Evolutionary conservation across 345 rosid species (phyloP).

Genomic region (Hibiscus mutabilis): DNA sequence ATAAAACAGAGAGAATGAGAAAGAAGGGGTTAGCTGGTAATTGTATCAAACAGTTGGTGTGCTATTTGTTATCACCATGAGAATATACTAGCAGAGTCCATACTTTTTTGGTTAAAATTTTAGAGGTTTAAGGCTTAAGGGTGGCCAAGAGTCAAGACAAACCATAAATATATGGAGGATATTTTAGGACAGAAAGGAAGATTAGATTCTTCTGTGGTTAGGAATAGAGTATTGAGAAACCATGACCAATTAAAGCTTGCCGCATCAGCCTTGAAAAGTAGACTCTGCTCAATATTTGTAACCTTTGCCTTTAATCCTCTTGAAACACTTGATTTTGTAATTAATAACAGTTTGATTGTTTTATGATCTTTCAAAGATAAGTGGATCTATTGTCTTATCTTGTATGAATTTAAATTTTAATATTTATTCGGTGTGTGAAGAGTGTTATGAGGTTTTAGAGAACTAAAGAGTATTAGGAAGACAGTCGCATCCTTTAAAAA

Average conservation of each 20-base stretch:
- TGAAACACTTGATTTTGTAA: not conserved
- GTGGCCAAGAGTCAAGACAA: not conserved
- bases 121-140: not conserved
- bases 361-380: no score
- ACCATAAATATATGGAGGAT: not conserved
- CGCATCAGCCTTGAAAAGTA: not conserved
- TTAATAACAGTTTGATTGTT: no score
- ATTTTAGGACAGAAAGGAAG: not conserved
- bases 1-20: not conserved
- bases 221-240: not conserved
- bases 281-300: not conserved
- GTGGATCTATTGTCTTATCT: no score
- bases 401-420: no score
- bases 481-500: no score
- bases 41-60: constrained; percentile 2
- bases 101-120: not conserved
- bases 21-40: constrained; percentile 4
- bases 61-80: not conserved
- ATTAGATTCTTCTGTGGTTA: constrained; percentile 1
- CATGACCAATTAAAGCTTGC: not conserved
- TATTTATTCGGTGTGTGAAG: no score
- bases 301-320: not conserved
- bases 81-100: not conserved
- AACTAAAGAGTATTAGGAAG: no score
- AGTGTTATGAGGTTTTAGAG: no score